phyloP scores from a whole-genome alignment of 2,329 filamentous ascomycete species.

The Pseudogymnoascus sp. region DNA sequence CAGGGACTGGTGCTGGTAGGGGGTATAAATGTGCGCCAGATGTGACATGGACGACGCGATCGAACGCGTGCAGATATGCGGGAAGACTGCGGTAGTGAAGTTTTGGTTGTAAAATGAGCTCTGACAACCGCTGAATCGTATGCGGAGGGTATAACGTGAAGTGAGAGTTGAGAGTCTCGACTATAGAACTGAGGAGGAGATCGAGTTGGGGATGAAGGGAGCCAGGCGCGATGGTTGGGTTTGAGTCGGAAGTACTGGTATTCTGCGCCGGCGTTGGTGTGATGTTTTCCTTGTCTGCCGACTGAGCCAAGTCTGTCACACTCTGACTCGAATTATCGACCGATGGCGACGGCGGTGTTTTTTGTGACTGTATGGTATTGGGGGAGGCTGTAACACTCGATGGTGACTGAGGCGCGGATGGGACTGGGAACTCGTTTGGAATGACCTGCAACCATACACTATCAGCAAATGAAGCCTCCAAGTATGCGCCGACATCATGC shows the following conservation, averaged over 20 bases:
- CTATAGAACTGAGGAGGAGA: slow-evolving; percentile 54
- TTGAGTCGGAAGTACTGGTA: slow-evolving; percentile 22
- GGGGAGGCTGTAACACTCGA: slow-evolving; percentile 50
- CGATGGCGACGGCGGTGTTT: slow-evolving; percentile 47
- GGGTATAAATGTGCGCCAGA: slow-evolving; percentile 76
- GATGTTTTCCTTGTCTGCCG: slow-evolving; percentile 62
- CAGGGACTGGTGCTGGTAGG: slow-evolving; percentile 58
- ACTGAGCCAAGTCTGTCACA: slow-evolving; percentile 31
- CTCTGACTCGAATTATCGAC: slow-evolving; percentile 20
- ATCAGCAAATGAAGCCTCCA: not conserved
- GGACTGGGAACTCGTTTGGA: slow-evolving; percentile 66
- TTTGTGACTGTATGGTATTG: slow-evolving; percentile 56
- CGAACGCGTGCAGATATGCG: slow-evolving; percentile 81
- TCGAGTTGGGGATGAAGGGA: slow-evolving; percentile 56
- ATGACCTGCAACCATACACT: slow-evolving; percentile 52
- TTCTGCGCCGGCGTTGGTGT: slow-evolving; percentile 35
- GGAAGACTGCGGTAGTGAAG: slow-evolving; percentile 74
- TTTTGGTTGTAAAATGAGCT: slow-evolving; percentile 70
- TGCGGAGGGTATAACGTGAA: slow-evolving; percentile 77
- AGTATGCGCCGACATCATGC: not conserved
- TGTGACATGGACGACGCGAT: slow-evolving; percentile 84
- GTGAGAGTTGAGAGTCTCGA: slow-evolving; percentile 49
- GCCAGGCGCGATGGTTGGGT: slow-evolving; percentile 24
- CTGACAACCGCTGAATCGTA: slow-evolving; percentile 83
- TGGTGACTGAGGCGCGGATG: slow-evolving; percentile 36